Base-by-base conservation (phyloP, 2,329 filamentous ascomycete species). In the Aspergillus cejpii region DNA sequence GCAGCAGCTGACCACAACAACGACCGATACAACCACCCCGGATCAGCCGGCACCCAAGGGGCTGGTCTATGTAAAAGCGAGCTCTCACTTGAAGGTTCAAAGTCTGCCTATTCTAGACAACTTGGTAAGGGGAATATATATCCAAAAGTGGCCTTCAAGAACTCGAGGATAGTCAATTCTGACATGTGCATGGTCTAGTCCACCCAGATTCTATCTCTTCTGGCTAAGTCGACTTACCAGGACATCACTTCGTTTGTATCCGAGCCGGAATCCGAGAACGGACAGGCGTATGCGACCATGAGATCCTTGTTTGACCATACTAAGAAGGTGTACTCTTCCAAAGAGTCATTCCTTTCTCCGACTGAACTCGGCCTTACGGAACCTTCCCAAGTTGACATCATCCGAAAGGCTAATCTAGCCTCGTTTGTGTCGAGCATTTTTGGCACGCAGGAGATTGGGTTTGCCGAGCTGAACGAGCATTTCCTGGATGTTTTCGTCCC, bases 401-500 rank as follows among this genome's bases (percentile, higher is more conserved):
- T 84, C 44, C 73, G 78, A 44, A 82, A 78, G 58, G 78, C 80
- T 31, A 84, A 84, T 53, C 67, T 83, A 39, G 80, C 80, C 8
- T 81, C 79, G 0, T 84, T 83, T 56, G 74, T 81, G 21, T 79
- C 77, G 0, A 78, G 76, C 49, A 75, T 83, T 20, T 81, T 84
- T 55, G 74, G 74, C n/a, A 77, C 78, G 12, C 76, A 80, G 53
- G 78, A 81, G 58, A 78, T 83, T 48, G 78, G 78, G 7, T 82
- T 84, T 53, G 77, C 75, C 39, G 77, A 83, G 50, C 64, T 84
- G 34, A 80, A 84, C 55, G 75, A 80, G 36, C 72, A 76, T 52
- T 84, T 84, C 56, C 67, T 84, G 19, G 75, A 82, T 36, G 79
- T 78, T 0, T 84, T 84, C 57, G 77, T 82, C 6, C 76, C 78